phyloP scores from a whole-genome alignment of 495 filamentous ascomycete genomes.

The Copromyces sp. region DNA sequence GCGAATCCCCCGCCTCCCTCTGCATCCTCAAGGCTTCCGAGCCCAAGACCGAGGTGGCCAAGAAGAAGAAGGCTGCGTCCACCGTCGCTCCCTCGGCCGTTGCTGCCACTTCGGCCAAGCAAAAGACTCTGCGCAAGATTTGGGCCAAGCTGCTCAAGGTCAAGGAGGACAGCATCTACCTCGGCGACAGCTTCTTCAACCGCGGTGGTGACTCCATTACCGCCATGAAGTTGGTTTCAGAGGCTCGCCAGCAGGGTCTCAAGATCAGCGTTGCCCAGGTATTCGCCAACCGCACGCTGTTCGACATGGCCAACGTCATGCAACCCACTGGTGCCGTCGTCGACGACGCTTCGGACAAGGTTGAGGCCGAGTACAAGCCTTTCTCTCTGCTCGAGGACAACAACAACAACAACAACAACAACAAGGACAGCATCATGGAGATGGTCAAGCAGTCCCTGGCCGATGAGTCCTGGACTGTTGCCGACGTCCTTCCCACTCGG shows the following conservation, averaged over 20 bases:
- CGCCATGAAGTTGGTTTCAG: conserved; percentile 58
- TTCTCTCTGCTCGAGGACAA: conserved; percentile 14
- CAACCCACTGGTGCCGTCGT: conserved; percentile 2
- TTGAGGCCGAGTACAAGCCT: conserved; percentile 20
- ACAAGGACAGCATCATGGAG: not conserved
- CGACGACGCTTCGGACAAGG: conserved; percentile 5
- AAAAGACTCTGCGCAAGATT: conserved; percentile 24
- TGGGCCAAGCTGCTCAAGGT: conserved; percentile 28
- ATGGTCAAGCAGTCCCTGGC: conserved; percentile 8
- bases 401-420: not conserved
- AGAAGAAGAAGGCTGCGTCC: conserved; percentile 5
- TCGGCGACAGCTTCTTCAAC: conserved; percentile 50
- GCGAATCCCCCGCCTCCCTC: not conserved
- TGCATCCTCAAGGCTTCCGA: conserved; percentile 5
- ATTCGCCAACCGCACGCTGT: conserved; percentile 41
- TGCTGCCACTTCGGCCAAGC: conserved; percentile 23
- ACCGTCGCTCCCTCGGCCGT: conserved; percentile 1
- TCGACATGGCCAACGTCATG: conserved; percentile 31
- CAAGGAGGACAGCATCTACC: conserved; percentile 31
- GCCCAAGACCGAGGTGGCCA: conserved; percentile 1
- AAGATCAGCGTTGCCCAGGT: conserved; percentile 45
- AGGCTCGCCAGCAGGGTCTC: conserved; percentile 40
- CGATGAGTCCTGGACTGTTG: conserved; percentile 35
- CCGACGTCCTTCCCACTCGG: conserved; percentile 50
- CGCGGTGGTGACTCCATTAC: conserved; percentile 62